Conservation (phyloP, 495 filamentous ascomycete genomes). For the Penicillium argentinense region DNA sequence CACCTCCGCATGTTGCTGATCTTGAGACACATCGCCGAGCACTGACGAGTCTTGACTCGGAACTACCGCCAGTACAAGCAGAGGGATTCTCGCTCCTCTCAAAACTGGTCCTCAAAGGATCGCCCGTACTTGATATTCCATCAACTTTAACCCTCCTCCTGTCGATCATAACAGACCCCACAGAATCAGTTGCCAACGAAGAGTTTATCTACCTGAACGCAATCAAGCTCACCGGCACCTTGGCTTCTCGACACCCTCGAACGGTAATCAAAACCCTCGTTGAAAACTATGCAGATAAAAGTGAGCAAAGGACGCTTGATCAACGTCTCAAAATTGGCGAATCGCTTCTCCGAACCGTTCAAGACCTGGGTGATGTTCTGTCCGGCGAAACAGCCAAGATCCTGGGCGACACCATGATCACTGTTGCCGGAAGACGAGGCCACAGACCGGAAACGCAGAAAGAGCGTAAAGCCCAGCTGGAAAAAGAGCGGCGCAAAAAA, state of each 20-base stretch:
- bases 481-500: slow-evolving; percentile 43
- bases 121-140: slow-evolving; percentile 68
- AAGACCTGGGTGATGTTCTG: slow-evolving; percentile 63
- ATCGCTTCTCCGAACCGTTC: slow-evolving; percentile 65
- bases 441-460: slow-evolving; percentile 55
- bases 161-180: slow-evolving; percentile 59
- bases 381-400: slow-evolving; percentile 55
- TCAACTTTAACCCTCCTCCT: slow-evolving; percentile 65
- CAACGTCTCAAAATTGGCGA: slow-evolving; percentile 72
- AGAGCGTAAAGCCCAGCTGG: slow-evolving; percentile 47
- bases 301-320: slow-evolving; percentile 59
- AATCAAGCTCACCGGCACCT: slow-evolving; percentile 65
- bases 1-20: slow-evolving; percentile 54
- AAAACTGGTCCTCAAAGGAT: slow-evolving; percentile 58
- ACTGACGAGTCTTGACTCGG: slow-evolving; percentile 71
- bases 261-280: slow-evolving; percentile 65
- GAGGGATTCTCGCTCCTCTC: slow-evolving; percentile 75
- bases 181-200: slow-evolving; percentile 47
- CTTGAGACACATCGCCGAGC: slow-evolving; percentile 70
- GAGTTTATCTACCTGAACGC: slow-evolving; percentile 74
- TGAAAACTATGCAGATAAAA: slow-evolving; percentile 66
- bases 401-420: slow-evolving; percentile 62
- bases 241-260: slow-evolving; percentile 64
- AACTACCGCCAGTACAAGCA: slow-evolving; percentile 72
- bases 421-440: slow-evolving; percentile 63